Base-by-base conservation (phyloP, 1,284 basidiomycete genomes). In the Ceratorhiza oryzae-sativae region DNA sequence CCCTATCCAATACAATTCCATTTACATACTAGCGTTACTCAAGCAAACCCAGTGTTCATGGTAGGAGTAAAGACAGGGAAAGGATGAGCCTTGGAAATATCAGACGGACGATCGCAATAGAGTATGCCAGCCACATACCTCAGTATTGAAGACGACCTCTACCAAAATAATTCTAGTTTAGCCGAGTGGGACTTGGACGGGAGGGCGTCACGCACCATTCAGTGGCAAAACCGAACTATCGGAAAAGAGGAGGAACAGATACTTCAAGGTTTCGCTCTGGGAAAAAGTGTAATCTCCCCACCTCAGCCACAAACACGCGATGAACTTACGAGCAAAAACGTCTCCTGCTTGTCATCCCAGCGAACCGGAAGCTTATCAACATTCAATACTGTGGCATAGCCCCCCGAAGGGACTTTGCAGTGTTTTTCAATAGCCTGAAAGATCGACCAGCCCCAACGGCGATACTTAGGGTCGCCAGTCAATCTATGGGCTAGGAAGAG, bases 91-190 rank as follows among this genome's bases (percentile, higher is more conserved):
- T 89, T 18, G 60, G 51, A 53, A 20, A 20, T 20, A 36, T 46
- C 25, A 63, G 32, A 41, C 30, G 51, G 13, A 4, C 20, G 56
- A 20, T 18, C 3, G n/a, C 25, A 46, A n/a, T 18, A 51, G 41
- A 59, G 68, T 60, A 55, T 46, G 73, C 70, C 25, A 61, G 61
- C 27, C 60, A 78, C 83, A 71, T 75, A 90, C 90, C 83, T 96
- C 95, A 1, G 95, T 97, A 78, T 97, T 97, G 81, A 97, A 91
- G 18, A 97, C 93, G 79, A 93, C 91, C 79, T 90, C 92, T 93
- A 74, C 23, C 60, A 56, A 42, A 39, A 25, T n/a, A 49, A 13
- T 12, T 20, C 20, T 45, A 20, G 20, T 42, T 46, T 9, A 61
- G 59, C n/a, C 5, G 18, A 1, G 12, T 72, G 23, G 55, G 10